Conservation (phyloP, 1,284 basidiomycete genomes). For the Ceratobasidium sp. region DNA sequence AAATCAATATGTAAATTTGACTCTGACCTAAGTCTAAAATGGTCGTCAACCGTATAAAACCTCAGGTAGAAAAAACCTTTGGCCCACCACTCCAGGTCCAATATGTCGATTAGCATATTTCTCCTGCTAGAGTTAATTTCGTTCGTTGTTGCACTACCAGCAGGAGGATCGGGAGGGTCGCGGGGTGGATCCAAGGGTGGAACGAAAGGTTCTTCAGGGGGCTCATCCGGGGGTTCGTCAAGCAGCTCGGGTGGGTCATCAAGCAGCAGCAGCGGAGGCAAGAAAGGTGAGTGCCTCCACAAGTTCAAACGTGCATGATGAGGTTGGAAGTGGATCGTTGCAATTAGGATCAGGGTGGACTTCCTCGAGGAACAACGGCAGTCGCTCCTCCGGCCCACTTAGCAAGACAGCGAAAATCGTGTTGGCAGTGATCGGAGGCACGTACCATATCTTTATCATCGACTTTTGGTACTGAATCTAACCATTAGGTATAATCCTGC, state of each 20-base stretch:
- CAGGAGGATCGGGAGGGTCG: slow-evolving; percentile 24
- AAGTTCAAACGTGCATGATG: background rate
- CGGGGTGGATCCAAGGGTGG: slow-evolving; percentile 15
- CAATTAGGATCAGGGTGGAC: slow-evolving; percentile 30
- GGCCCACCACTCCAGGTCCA: background rate
- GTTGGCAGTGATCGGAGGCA: slow-evolving; percentile 22
- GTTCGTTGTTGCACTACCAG: slow-evolving; percentile 18
- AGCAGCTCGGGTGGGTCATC: slow-evolving; percentile 22
- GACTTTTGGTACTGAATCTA: background rate
- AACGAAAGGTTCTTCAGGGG: slow-evolving; percentile 2
- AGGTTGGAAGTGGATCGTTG: background rate
- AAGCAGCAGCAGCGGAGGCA: background rate
- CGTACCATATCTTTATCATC: background rate
- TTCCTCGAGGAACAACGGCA: slow-evolving; percentile 28
- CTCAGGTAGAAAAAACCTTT: background rate
- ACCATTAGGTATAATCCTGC: slow-evolving; percentile 6
- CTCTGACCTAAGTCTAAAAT: too few species aligned
- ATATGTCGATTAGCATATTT: background rate
- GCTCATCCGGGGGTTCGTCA: slow-evolving; percentile 19
- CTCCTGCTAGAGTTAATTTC: background rate
- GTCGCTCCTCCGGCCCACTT: slow-evolving; percentile 15
- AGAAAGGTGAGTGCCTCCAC: background rate
- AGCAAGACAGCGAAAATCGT: slow-evolving; percentile 34
- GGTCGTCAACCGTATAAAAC: too few species aligned
- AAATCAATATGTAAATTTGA: too few species aligned